Evolutionary conservation across 331 rosid genomes (phyloP), one percentile per base, ranked within the genome.

Genomic region (Saraca asoca): DNA sequence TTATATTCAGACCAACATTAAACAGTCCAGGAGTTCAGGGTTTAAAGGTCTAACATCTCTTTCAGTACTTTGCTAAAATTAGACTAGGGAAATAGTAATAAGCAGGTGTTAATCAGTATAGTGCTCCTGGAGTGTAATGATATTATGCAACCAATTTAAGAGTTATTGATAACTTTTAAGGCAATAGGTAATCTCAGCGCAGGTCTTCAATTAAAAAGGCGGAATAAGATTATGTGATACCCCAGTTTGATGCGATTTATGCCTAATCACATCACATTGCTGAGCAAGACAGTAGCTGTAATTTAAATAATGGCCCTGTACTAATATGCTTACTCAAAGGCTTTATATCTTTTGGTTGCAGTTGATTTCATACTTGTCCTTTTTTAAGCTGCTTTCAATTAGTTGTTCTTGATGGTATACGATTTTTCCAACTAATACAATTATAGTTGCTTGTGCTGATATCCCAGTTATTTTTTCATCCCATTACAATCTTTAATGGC

Each of bases 231-330:
- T 10, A 52, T 24, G 51, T 41, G 48, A 24, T 49, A 2, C 11
- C 15, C 7, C 31, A 38, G 49, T 48, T 20, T 12, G 73, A 39
- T 49, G 39, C 37, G 48, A 42, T 38, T 12, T 20, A 15, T 64
- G 33, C 66, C 35, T 66, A 50, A 13, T 44, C 43, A 12, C 45
- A 18, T 74, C 24, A 14, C 37, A 66, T 59, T 24, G 55, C 66
- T 38, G 14, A 56, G 44, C 71, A 15, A 19, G 56, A 53, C 64
- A 42, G 15, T 54, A n/a, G 46, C 45, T 49, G 34, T 14, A 8
- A 62, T 62, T 35, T 68, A 62, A 68, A 57, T 35, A 9, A 34
- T 57, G 50, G 68, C 53, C 19, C 31, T 12, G 37, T n/a, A 57
- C 17, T 70, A 18, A 54, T 31, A 34, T 55, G 61, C 62, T 46